phyloP scores from a whole-genome alignment of 352 stramenopile species.

The Phytophthora ramorum region DNA sequence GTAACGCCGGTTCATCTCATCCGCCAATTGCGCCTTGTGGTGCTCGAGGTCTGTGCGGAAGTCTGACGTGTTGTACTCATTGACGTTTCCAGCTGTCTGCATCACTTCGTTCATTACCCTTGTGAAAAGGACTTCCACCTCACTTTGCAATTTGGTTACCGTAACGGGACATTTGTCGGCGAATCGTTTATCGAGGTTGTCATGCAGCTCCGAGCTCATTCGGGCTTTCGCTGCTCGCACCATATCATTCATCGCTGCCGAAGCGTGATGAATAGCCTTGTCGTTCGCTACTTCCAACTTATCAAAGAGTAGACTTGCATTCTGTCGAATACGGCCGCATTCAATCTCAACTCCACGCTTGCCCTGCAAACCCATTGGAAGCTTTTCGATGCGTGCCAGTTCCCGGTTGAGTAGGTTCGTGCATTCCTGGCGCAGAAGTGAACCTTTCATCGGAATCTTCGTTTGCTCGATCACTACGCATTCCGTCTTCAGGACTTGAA shows the following conservation, averaged over 20 bases:
- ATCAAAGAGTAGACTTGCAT: constrained; percentile 72
- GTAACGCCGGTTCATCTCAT: constrained; percentile 80
- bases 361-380: constrained; percentile 60
- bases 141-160: constrained; percentile 61
- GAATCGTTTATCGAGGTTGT: constrained; percentile 68
- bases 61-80: constrained; percentile 39
- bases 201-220: constrained; percentile 72
- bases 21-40: constrained; percentile 66
- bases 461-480: constrained; percentile 67
- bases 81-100: constrained; percentile 32
- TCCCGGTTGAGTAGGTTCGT: constrained; percentile 51
- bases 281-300: constrained; percentile 79
- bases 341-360: constrained; percentile 58
- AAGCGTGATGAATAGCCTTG: constrained; percentile 71
- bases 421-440: constrained; percentile 63
- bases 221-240: constrained; percentile 60
- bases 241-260: constrained; percentile 54
- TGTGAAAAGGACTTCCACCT: constrained; percentile 56
- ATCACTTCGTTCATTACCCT: constrained; percentile 41
- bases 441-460: constrained; percentile 62
- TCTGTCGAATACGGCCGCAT: constrained; percentile 60
- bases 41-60: constrained; percentile 63
- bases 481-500: constrained; percentile 62
- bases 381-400: constrained; percentile 52
- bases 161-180: constrained; percentile 54